Evolutionary conservation across 2,329 filamentous ascomycete genomes (phyloP).

Genomic region (Fusarium sp.): DNA sequence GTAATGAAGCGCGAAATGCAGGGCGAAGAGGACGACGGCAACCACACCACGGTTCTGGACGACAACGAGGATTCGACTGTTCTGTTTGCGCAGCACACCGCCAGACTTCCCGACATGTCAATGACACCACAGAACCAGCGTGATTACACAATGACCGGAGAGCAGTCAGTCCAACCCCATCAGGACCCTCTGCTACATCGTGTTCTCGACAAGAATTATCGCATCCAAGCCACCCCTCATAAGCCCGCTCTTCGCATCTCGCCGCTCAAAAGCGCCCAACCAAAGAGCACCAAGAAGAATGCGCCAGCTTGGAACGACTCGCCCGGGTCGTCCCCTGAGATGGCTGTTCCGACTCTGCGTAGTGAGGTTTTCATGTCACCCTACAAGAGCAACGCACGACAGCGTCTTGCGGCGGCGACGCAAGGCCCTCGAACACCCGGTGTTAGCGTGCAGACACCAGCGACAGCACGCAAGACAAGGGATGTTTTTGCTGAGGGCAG

Average conservation of each 20-base stretch:
- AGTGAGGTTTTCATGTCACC: slow-evolving; percentile 89
- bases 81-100: slow-evolving; percentile 65
- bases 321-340: slow-evolving; percentile 80
- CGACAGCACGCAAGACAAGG: slow-evolving; percentile 60
- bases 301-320: slow-evolving; percentile 65
- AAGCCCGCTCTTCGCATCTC: slow-evolving; percentile 62
- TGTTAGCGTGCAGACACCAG: slow-evolving; percentile 85
- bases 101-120: slow-evolving; percentile 71
- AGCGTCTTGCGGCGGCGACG: slow-evolving; percentile 58
- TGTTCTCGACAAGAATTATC: slow-evolving; percentile 95
- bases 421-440: slow-evolving; percentile 78
- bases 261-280: slow-evolving; percentile 58
- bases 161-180: slow-evolving; percentile 54
- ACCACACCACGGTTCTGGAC: slow-evolving; percentile 52
- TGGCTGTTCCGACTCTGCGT: slow-evolving; percentile 83
- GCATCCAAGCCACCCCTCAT: slow-evolving; percentile 90
- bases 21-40: slow-evolving; percentile 58
- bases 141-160: slow-evolving; percentile 47
- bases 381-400: slow-evolving; percentile 60
- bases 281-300: slow-evolving; percentile 53
- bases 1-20: slow-evolving; percentile 75
- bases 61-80: slow-evolving; percentile 62
- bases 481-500: slow-evolving; percentile 60
- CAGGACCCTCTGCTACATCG: slow-evolving; percentile 88
- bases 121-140: slow-evolving; percentile 70